Base-by-base conservation (phyloP, 768 basidiomycete species). In the Mycena sanguinolenta region DNA sequence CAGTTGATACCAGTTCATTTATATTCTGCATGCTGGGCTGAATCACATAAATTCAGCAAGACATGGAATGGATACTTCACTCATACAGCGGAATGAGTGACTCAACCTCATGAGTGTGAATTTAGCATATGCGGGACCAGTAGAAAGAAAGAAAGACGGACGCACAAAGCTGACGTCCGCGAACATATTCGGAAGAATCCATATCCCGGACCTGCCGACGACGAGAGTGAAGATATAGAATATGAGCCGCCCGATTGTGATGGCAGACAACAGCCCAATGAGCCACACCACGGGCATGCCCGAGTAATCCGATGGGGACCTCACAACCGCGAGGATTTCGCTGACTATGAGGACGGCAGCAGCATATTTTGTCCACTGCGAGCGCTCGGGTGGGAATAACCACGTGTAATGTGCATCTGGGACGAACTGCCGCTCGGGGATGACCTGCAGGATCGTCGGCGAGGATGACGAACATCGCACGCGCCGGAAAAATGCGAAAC, bases 151-250 rank as follows among this genome's bases (percentile, higher is more conserved):
- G 53, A 67, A 21, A 58, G 39, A 28, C 36, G 34, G 54, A 91
- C 97, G 82, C 79, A 99, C 98, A 77, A 99, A 97, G 80, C 98
- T 97, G 64, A 98, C 97, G 77, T 99, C 97, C 19, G 97, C 98
- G 74, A 99, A 99, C 36, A 99, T 83, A 78, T 97, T 92, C 0
- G 98, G 98, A 86, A 98, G 99, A 83, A 99, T 93, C 98, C 98
- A 99, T 57, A 99, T 98, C 49, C 97, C 98, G 17, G 95, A 95
- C 70, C 91, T 90, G 36, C 90, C 91, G 65, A 90, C 90, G 76
- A 99, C 81, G 73, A 97, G 79, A 21, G 97, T 97, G 77, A 96
- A 89, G 80, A 97, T 87, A 82, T 96, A 99, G 84, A 98, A 92
- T 75, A 99, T 93, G 63, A 98, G 85, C 59, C 98, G 90, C 61